phyloP scores from a whole-genome alignment of 306 rosid genomes.

The Sicyos baderoa region DNA sequence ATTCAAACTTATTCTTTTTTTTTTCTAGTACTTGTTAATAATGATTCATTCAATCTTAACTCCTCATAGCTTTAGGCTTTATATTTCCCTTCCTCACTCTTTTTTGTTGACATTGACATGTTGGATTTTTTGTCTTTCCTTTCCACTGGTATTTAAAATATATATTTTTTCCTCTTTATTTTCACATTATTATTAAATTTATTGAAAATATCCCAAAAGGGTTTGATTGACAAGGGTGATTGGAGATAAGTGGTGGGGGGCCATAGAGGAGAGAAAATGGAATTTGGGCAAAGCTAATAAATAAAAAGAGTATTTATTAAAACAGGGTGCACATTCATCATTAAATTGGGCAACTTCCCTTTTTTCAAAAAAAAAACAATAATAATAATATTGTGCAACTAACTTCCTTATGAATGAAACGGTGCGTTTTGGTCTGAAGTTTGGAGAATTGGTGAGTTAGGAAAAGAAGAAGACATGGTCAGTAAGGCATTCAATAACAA shows the following conservation, averaged over 20 bases:
- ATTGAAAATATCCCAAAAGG: neutral
- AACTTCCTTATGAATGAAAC: neutral
- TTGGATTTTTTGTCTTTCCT: constrained; percentile 3
- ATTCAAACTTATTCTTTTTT: too few species aligned
- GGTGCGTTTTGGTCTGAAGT: neutral
- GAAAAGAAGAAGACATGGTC: neutral
- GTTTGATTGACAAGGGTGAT: constrained; percentile 4
- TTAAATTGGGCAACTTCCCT: neutral
- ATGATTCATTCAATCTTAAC: constrained; percentile 3
- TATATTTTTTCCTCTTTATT: neutral
- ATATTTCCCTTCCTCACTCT: neutral
- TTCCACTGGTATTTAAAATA: constrained; percentile 7
- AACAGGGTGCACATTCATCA: too few species aligned
- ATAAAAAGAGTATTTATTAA: neutral
- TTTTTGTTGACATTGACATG: neutral
- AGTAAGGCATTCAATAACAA: neutral
- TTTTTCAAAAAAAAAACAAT: too few species aligned
- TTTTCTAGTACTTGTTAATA: too few species aligned
- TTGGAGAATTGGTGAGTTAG: neutral
- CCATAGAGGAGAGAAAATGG: constrained; percentile 1
- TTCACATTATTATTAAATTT: neutral
- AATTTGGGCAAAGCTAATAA: constrained; percentile 1
- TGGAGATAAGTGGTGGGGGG: neutral
- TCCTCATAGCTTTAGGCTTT: neutral
- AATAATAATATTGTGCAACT: too few species aligned